Percentiles rank a stretch among this genome's conserved stretches.
Conservation (phyloP, 441 rosid species). For the Adansonia gregorii region DNA sequence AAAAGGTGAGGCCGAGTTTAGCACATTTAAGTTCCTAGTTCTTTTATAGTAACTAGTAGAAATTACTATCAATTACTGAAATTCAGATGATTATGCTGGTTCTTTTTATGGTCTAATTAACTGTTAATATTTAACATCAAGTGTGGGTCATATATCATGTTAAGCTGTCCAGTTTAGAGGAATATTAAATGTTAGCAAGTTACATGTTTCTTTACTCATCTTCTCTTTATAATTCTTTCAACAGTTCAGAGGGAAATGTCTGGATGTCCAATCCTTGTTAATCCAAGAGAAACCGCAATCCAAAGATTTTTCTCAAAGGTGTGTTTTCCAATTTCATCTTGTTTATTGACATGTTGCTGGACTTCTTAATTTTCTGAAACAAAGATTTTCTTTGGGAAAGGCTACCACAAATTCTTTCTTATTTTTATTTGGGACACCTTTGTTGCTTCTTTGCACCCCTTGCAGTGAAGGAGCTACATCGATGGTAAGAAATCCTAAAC, state of each 20-base stretch:
- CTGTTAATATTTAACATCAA: not conserved
- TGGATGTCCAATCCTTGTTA: not conserved
- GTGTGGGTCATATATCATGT: not conserved
- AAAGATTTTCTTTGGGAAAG: constrained; percentile 18
- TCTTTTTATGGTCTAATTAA: not conserved
- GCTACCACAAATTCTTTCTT: not conserved
- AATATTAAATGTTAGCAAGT: constrained; percentile 2
- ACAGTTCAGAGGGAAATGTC: constrained; percentile 28
- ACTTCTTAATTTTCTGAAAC: not conserved
- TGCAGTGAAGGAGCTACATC: constrained; percentile 37
- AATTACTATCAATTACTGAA: not conserved
- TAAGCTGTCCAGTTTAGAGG: constrained; percentile 3
- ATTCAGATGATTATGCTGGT: not conserved
- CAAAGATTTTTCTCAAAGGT: constrained; percentile 41
- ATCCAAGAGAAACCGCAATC: constrained; percentile 24
- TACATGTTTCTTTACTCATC: constrained; percentile 12
- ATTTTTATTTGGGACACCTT: not conserved
- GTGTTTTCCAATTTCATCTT: constrained; percentile 25
- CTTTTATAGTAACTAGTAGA: not conserved
- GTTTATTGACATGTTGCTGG: constrained; percentile 17
- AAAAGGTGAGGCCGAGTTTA: constrained; percentile 37
- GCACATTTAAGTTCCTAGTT: not conserved
- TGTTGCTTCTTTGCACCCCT: constrained; percentile 18
- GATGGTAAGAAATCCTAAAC: constrained; percentile 30
- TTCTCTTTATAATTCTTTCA: constrained; percentile 23